phyloP scores from a whole-genome alignment of 2,329 filamentous ascomycete species.

The Epichloe elymi region DNA sequence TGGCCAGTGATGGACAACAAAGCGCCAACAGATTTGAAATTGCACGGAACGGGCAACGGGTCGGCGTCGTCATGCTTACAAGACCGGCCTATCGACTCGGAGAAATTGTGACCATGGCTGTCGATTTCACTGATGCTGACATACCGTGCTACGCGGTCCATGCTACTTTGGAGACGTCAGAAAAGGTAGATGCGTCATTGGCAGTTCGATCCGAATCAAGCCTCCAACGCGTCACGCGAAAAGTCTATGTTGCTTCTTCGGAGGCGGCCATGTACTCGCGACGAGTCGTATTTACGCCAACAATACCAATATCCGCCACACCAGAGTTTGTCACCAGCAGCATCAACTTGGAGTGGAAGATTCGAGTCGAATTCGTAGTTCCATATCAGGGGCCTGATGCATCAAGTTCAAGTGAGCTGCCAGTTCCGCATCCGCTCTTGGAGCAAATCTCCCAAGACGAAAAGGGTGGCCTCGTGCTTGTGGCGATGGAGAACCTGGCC shows the following conservation, averaged over 20 bases:
- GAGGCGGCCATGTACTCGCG: slow-evolving; percentile 75
- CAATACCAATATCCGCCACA: slow-evolving; percentile 71
- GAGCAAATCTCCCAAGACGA: slow-evolving; percentile 73
- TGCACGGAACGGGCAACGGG: slow-evolving; percentile 77
- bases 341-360: slow-evolving; percentile 74
- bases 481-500: slow-evolving; percentile 62
- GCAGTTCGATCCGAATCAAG: slow-evolving; percentile 77
- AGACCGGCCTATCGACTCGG: slow-evolving; percentile 81
- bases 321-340: slow-evolving; percentile 89
- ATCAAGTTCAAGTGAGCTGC: slow-evolving; percentile 10
- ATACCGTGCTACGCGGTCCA: slow-evolving; percentile 79
- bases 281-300: slow-evolving; percentile 66
- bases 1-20: slow-evolving; percentile 52
- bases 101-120: slow-evolving; percentile 68
- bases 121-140: slow-evolving; percentile 69
- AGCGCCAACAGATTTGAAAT: slow-evolving; percentile 94
- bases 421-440: slow-evolving; percentile 39
- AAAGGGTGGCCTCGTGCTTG: slow-evolving; percentile 57
- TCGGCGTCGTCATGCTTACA: slow-evolving; percentile 80
- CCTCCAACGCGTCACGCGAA: slow-evolving; percentile 75
- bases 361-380: slow-evolving; percentile 87
- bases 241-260: slow-evolving; percentile 62
- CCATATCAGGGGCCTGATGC: slow-evolving; percentile 33
- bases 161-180: slow-evolving; percentile 71
- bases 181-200: slow-evolving; percentile 67